Evolutionary conservation across 352 stramenopile genomes (phyloP), one percentile per base, ranked within the genome.

Genomic region (Peronospora farinosa): DNA sequence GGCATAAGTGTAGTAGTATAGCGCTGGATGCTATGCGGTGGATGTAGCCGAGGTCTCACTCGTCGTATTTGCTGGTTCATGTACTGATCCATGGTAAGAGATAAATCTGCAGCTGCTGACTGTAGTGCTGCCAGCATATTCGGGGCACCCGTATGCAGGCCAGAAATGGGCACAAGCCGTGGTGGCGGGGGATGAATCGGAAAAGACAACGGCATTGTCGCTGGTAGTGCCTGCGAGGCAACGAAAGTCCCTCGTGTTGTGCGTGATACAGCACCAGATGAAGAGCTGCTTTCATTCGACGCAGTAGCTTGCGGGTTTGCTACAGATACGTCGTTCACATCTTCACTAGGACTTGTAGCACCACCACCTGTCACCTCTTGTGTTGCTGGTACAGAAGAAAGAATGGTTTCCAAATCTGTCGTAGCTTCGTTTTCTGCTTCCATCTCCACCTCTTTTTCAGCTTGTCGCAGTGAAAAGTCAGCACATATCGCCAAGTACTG

Each of bases 401-500:
- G 43, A 35, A 92, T 89, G 28, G 81, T 73, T 54, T 88, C 78
- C 40, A 89, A 51, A 54, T 91, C 84, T 15, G 70, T 87, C 2
- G 57, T 74, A 17, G 78, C 78, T 48, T 91, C 79, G 50, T 76
- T 78, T 37, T 84, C 78, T 7, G 74, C 75, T 55, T 89, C 78
- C 75, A 86, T 74, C 39, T 94, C 82, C 28, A 83, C 77, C 32
- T 91, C 79, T 52, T 85, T 83, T 35, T 96, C 80, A 16, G 89
- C 89, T 64, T 97, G 73, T 48, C 90, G 69, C 9, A 92, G 44
- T 11, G 80, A 97, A 61, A 97, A 96, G 59, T 98, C 92, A 17
- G 93, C 92, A 72, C 95, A 98, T 39, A 96, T 95, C 33, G 89
- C 92, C 28, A 98, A 77, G 40, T 96, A 95, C 19, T 87, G 88